Percentiles rank a stretch among this genome's conserved stretches.
These are phyloP conservation scores for Dothistroma septosporum DNA, from an alignment of 2,329 filamentous ascomycete species.

Conservation along the genomic window DNA sequence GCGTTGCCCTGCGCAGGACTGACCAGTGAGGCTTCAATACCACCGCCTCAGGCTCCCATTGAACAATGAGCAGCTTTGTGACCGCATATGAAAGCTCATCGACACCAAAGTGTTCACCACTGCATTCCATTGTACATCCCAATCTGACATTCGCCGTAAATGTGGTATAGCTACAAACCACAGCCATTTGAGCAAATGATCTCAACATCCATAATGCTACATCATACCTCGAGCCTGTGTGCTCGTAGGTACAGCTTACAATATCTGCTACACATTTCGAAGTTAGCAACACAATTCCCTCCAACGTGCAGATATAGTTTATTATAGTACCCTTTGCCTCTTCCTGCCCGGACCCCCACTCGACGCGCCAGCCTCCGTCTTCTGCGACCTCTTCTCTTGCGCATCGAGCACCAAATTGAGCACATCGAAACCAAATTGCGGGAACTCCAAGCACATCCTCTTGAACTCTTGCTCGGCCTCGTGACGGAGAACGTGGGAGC, in stretches of 20 bases:
- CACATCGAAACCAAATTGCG: slow-evolving; percentile 90
- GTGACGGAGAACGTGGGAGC: slow-evolving; percentile 74
- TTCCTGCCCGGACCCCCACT: slow-evolving; percentile 36
- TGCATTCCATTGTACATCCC: neutral
- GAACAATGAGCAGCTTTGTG: too few relatives aligned
- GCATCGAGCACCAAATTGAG: slow-evolving; percentile 60
- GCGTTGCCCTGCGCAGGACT: too few relatives aligned
- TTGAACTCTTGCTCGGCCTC: slow-evolving; percentile 85
- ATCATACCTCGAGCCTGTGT: neutral
- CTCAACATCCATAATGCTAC: neutral
- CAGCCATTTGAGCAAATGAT: neutral
- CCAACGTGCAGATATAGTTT: neutral
- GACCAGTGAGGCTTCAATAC: too few relatives aligned
- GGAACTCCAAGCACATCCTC: slow-evolving; percentile 78
- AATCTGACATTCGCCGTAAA: neutral
- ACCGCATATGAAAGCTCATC: too few relatives aligned
- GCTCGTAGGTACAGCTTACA: neutral
- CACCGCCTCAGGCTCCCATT: too few relatives aligned
- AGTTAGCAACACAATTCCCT: neutral
- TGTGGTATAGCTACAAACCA: neutral
- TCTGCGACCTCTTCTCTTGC: slow-evolving; percentile 44
- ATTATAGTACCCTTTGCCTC: slow-evolving; percentile 34
- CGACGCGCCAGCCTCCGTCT: slow-evolving; percentile 37
- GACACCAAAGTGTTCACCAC: too few relatives aligned
- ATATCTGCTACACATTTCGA: neutral